phyloP scores from a whole-genome alignment of 2,329 filamentous ascomycete genomes.

The Neofusicoccum parvum region DNA sequence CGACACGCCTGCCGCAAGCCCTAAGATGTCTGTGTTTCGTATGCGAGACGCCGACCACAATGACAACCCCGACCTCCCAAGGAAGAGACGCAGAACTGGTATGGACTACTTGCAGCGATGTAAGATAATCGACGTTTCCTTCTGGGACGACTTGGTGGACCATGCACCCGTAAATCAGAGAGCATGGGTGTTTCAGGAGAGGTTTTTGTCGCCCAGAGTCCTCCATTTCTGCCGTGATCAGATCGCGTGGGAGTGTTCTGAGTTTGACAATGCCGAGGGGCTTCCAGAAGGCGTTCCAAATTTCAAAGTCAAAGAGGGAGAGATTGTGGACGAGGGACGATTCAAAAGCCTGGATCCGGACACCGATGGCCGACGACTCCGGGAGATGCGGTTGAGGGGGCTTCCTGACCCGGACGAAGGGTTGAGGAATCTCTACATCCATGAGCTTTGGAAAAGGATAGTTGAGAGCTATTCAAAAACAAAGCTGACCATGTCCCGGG shows the following conservation, averaged over 20 bases:
- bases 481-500: conserved; percentile 20
- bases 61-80: neutral
- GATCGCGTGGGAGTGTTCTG: neutral
- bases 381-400: neutral
- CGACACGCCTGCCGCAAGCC: no score
- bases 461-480: conserved; percentile 26
- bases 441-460: conserved; percentile 24
- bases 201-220: conserved; percentile 1
- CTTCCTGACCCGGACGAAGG: neutral
- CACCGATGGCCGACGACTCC: neutral
- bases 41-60: no score
- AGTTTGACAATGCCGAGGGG: conserved; percentile 22
- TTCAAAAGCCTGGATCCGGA: conserved; percentile 21
- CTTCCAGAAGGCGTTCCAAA: conserved; percentile 17
- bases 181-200: conserved; percentile 10
- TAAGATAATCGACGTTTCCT: neutral
- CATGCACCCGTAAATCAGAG: neutral
- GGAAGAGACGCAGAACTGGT: neutral
- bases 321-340: neutral
- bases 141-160: neutral
- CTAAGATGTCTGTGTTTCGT: no score
- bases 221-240: neutral
- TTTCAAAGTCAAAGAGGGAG: conserved; percentile 10
- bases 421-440: neutral
- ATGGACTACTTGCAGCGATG: neutral